Percentiles rank a stretch among this genome's conserved stretches.
These are phyloP conservation scores for Crataegus laevigata DNA, from an alignment of 306 rosid genomes.

Conservation along the genomic window DNA sequence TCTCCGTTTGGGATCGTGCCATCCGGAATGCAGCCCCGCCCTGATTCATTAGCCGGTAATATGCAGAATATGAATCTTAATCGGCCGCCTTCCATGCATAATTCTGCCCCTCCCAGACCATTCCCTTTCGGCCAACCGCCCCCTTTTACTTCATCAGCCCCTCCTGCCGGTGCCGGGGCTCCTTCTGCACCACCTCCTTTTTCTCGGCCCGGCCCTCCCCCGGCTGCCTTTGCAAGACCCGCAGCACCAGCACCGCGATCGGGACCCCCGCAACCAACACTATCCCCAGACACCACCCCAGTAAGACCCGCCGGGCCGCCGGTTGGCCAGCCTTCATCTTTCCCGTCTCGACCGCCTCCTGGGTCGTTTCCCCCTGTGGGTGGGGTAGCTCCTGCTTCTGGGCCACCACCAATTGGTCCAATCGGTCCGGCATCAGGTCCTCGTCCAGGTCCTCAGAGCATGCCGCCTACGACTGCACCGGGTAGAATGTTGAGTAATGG, in stretches of 20 bases:
- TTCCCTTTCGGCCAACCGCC: constrained; percentile 64
- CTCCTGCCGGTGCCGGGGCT: constrained; percentile 26
- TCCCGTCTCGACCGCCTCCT: constrained; percentile 52
- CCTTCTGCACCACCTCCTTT: constrained; percentile 40
- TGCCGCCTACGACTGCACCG: constrained; percentile 30
- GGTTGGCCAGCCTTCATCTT: constrained; percentile 33
- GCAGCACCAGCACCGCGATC: constrained; percentile 27
- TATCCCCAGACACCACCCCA: constrained; percentile 28
- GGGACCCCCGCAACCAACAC: constrained; percentile 41
- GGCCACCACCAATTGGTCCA: constrained; percentile 35
- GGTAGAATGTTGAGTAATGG: constrained; percentile 69
- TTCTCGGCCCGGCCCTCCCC: constrained; percentile 80
- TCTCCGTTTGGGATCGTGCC: background rate
- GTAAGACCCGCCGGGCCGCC: constrained; percentile 40
- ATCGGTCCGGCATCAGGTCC: constrained; percentile 21
- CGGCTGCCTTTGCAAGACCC: constrained; percentile 46
- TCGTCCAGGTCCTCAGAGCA: constrained; percentile 34
- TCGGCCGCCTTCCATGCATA: constrained; percentile 44
- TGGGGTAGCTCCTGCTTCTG: constrained; percentile 30
- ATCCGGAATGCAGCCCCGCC: background rate
- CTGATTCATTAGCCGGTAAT: constrained; percentile 52
- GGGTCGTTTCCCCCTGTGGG: constrained; percentile 35
- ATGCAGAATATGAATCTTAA: constrained; percentile 71
- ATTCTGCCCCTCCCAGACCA: constrained; percentile 55
- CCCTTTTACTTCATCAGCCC: constrained; percentile 45